Evolutionary conservation across 202 grass and related monocot genomes (phyloP), one percentile per base, ranked within the genome.

Genomic region (Setaria viridis): DNA sequence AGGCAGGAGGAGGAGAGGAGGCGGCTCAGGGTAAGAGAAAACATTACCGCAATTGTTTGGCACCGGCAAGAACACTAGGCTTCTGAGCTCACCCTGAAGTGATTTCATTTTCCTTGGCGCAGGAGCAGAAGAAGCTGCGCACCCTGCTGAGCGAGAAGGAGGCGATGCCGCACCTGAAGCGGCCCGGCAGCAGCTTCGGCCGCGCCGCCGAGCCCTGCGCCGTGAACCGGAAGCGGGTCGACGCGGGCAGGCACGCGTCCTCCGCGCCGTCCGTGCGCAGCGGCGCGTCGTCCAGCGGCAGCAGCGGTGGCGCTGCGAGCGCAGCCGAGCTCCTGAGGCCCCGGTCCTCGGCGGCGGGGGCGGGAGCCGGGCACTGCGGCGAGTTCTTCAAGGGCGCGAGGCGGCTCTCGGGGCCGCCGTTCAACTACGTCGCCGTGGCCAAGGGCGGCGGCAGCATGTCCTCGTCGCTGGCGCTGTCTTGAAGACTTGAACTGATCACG

Each of bases 71-170:
- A 49, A 58, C 21, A 9, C 3, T 0, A 0, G 33, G 35, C 1
- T 0, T 70, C 33, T 46, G 55, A 70, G 29, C 35, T 59, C 7
- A 58, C 14, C 14, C 41, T 14, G 58, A 68, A 25, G 21, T 16
- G 47, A 11, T 35, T 19, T 25, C 0, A 29, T 29, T 37, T 53
- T 19, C 9, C 1, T n/a, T 72, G 43, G 58, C 34, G 62, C 80
- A 95, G 93, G 93, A 95, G 64, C 93, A 95, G 67, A 95, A 91
- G 77, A 95, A 95, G 80, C 77, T 92, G 25, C 93, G 87, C 4
- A 91, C 80, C 11, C 65, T 90, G 60, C 81, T 95, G 64, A 87
- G 83, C 70, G 93, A 95, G 62, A 92, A 95, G 66, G 93, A 95
- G 67, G 30, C 77, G 58, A 95, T 92, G 82, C 93, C 93, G 11